These are phyloP conservation scores for Boechera retrofracta DNA, from an alignment of 345 rosid species.

Conservation along the genomic window DNA sequence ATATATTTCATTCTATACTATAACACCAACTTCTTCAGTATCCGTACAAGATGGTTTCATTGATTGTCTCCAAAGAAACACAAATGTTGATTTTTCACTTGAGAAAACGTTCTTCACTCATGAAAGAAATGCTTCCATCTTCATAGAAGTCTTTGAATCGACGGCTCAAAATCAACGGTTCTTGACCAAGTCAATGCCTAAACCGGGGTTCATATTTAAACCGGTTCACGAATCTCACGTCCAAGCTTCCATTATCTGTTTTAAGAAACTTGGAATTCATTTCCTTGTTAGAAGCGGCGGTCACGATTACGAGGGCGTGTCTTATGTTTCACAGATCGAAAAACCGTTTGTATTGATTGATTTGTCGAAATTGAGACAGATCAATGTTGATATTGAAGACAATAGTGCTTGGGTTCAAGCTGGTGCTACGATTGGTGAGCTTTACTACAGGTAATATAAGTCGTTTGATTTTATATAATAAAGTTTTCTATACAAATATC, in stretches of 20 bases:
- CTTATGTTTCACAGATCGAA: conserved; percentile 56
- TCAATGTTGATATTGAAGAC: conserved; percentile 49
- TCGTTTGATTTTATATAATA: background rate
- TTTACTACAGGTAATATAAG: conserved; percentile 37
- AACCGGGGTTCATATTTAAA: conserved; percentile 62
- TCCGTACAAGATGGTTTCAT: conserved; percentile 47
- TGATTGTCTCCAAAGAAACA: conserved; percentile 45
- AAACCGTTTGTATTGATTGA: conserved; percentile 58
- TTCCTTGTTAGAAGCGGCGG: conserved; percentile 67
- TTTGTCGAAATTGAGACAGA: conserved; percentile 52
- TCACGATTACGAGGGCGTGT: conserved; percentile 67
- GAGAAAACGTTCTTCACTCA: conserved; percentile 41
- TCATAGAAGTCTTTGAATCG: conserved; percentile 48
- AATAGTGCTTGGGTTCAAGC: conserved; percentile 66
- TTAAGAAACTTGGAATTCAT: conserved; percentile 51
- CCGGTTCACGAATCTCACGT: conserved; percentile 57
- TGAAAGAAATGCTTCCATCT: conserved; percentile 43
- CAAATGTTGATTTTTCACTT: conserved; percentile 39
- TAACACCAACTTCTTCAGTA: conserved; percentile 11
- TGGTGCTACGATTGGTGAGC: conserved; percentile 72
- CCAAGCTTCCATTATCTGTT: conserved; percentile 61
- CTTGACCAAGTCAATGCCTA: conserved; percentile 50
- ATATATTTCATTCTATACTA: conserved; percentile 26
- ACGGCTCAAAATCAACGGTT: conserved; percentile 56
- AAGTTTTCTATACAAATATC: background rate